Evolutionary conservation across 139 green algal species (phyloP), one percentile per base, ranked within the genome.

Genomic region (Tetratostichococcus sp.): DNA sequence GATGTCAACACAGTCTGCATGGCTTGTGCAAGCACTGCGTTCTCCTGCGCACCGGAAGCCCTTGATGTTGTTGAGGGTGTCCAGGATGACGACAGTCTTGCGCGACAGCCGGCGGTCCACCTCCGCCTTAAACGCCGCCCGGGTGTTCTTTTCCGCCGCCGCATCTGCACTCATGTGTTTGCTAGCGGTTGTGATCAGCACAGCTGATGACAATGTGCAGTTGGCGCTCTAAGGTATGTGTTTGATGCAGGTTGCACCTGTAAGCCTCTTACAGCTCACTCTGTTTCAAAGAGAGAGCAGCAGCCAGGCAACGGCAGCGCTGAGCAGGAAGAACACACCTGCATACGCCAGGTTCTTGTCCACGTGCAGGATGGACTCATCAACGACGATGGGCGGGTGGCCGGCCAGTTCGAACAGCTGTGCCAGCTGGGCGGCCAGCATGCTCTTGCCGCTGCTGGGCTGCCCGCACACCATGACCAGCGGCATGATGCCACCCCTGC

Each of bases 1-100:
- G n/a, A n/a, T n/a, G n/a, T n/a, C n/a, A n/a, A n/a, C n/a, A n/a
- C n/a, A n/a, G n/a, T n/a, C n/a, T n/a, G n/a, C n/a, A n/a, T n/a
- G n/a, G n/a, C n/a, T n/a, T n/a, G n/a, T n/a, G n/a, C n/a, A n/a
- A n/a, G n/a, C n/a, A 28, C 50, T n/a, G 19, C 2, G 14, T 26
- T 8, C 11, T 4, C 14, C 11, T 62, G 14, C 50, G 14, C 50
- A 89, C 79, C 86, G 82, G 77, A 86, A 90, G 22, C 82, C 92
- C 79, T 98, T 98, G 78, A 98, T 98, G 78, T 87, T 91, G 82
- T 99, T 99, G 0, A 98, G 77, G 0, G 90, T 91, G 78, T 98
- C 94, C 1, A 98, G 74, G 43, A 98, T 92, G 14, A 95, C 87
- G 4, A 91, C 72, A 1, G 69, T 74, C 25, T 85, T 82, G 43